Evolutionary conservation across 2,329 filamentous ascomycete genomes (phyloP).

Genomic region (Gyromitra esculenta): DNA sequence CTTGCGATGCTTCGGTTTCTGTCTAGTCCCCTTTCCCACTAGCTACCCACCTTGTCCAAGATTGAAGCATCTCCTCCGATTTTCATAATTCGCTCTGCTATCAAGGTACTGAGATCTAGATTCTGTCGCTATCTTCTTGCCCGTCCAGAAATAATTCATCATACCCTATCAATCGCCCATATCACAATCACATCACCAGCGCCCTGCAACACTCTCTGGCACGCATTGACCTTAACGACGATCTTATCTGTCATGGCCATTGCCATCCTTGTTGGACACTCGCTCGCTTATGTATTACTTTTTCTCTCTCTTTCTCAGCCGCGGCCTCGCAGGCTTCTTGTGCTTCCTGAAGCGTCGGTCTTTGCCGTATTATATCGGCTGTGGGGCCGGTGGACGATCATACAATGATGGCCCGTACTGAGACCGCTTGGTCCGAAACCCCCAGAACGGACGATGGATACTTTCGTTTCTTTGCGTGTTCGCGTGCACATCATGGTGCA

Average conservation of each 20-base stretch:
- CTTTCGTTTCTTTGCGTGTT: slow-evolving; percentile 15
- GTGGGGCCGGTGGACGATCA: slow-evolving; percentile 28
- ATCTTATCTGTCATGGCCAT: slow-evolving; percentile 43
- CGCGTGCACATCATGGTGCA: slow-evolving; percentile 40
- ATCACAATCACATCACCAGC: slow-evolving; percentile 41
- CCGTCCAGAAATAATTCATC: slow-evolving; percentile 19
- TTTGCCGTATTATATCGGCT: slow-evolving; percentile 14
- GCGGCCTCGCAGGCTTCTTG: slow-evolving; percentile 3
- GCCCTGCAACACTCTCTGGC: slow-evolving; percentile 1
- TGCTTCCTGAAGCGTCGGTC: slow-evolving; percentile 20
- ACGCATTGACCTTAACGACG: slow-evolving; percentile 39
- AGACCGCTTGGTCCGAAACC: slow-evolving; percentile 6
- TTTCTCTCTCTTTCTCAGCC: slow-evolving; percentile 15
- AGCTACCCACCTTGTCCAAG: not conserved
- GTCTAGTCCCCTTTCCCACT: not conserved
- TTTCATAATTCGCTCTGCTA: slow-evolving; percentile 6
- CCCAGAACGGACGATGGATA: not conserved
- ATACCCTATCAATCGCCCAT: slow-evolving; percentile 36
- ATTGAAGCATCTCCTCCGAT: not conserved
- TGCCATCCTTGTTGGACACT: slow-evolving; percentile 42
- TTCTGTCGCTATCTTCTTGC: slow-evolving; percentile 22
- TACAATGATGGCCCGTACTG: slow-evolving; percentile 35
- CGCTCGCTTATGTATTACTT: slow-evolving; percentile 9
- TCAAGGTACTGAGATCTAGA: slow-evolving; percentile 31
- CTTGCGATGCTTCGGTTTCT: not conserved